Percentiles rank a stretch among this genome's conserved stretches.
Evolutionary conservation across 179 eudicot genomes (phyloP).

Genomic region (Amaranthus tricolor): DNA sequence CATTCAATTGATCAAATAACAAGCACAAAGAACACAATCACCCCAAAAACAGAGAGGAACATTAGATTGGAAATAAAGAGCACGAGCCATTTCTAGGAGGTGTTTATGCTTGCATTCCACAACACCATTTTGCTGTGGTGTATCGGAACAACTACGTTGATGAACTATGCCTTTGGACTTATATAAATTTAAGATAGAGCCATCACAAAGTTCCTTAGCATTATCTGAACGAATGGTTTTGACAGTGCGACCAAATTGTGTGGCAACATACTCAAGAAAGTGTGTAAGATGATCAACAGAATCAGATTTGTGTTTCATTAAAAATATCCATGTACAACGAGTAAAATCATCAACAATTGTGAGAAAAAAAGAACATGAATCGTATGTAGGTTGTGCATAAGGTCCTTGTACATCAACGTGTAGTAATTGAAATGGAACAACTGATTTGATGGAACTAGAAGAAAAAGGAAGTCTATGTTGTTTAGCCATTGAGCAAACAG

Average conservation of each 20-base stretch:
- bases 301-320: not conserved
- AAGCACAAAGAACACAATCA: no score
- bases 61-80: no score
- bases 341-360: slow-evolving; percentile 2
- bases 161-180: not conserved
- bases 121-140: no score
- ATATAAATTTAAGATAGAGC: not conserved
- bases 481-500: not conserved
- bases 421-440: not conserved
- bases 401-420: not conserved
- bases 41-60: not conserved
- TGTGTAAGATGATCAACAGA: no score
- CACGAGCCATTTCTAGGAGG: not conserved
- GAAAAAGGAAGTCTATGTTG: not conserved
- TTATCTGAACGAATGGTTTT: not conserved
- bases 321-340: not conserved
- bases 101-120: no score
- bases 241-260: not conserved
- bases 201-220: not conserved
- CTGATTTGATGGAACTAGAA: not conserved
- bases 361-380: not conserved
- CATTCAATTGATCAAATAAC: no score
- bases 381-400: not conserved
- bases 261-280: not conserved
- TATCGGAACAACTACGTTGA: not conserved